Percentiles rank a stretch among this genome's conserved stretches.
These are phyloP conservation scores for Durotheca rogersii DNA, from an alignment of 495 filamentous ascomycete genomes.

Conservation along the genomic window DNA sequence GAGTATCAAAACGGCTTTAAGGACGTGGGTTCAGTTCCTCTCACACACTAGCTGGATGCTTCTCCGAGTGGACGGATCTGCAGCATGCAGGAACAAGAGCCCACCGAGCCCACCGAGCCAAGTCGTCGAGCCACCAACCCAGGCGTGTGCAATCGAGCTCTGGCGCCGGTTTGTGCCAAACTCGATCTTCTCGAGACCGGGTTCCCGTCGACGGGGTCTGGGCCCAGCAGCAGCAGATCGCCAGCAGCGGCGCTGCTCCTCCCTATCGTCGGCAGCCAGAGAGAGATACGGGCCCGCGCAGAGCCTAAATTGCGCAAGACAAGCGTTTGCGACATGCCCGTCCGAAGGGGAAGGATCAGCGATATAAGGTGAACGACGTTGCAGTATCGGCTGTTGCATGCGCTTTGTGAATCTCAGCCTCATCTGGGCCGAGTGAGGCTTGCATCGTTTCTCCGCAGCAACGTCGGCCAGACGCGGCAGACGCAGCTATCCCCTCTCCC, in stretches of 20 bases:
- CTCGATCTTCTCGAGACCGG: conserved; percentile 10
- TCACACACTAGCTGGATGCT: conserved; percentile 1
- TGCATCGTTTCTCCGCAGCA: conserved; percentile 17
- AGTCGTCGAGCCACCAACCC: no score
- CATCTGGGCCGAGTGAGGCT: conserved; percentile 26
- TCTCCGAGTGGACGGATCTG: conserved; percentile 19
- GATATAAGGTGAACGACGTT: conserved; percentile 25
- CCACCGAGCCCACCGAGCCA: no score
- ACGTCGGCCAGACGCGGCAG: conserved; percentile 3
- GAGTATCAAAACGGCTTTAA: conserved; percentile 9
- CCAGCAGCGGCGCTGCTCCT: conserved; percentile 4
- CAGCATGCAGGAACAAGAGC: background rate
- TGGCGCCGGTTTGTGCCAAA: conserved; percentile 7
- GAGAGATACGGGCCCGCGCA: conserved; percentile 3
- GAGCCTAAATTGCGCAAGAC: conserved; percentile 28
- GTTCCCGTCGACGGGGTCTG: conserved; percentile 12
- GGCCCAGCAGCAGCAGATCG: background rate
- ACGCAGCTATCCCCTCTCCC: no score
- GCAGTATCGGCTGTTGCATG: conserved; percentile 29
- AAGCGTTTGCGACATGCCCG: background rate
- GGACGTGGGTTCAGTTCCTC: conserved; percentile 10
- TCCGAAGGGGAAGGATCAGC: conserved; percentile 25
- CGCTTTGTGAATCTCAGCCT: conserved; percentile 28
- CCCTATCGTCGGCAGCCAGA: conserved; percentile 2
- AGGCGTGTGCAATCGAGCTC: background rate